A percentile compares a stretch with the other conserved stretches of the same genome.
Conservation (phyloP, 2,329 filamentous ascomycete species). For the Nectriaceae sp. region DNA sequence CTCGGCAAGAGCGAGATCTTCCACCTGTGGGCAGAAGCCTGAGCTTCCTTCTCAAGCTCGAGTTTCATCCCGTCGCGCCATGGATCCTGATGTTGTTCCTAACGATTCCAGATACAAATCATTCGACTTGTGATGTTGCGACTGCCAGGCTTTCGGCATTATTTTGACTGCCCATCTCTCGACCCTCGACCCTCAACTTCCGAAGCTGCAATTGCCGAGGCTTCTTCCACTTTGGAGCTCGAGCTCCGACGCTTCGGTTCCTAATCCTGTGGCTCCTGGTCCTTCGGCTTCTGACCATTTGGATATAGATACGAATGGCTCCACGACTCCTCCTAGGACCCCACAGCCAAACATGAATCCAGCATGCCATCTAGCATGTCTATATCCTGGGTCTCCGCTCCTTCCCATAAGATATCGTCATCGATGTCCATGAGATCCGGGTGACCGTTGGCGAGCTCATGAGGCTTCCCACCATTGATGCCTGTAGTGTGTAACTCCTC, state of each 20-base stretch:
- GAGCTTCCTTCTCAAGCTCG: no score
- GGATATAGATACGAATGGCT: not conserved
- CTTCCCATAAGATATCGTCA: conserved; percentile 62
- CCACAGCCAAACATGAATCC: conserved; percentile 56
- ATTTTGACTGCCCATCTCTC: no score
- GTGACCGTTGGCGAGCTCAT: conserved; percentile 50
- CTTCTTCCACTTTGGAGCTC: not conserved
- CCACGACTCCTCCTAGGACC: conserved; percentile 28
- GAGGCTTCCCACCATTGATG: conserved; percentile 38
- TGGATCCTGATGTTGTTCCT: no score
- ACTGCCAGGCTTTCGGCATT: no score
- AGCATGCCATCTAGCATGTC: conserved; percentile 57
- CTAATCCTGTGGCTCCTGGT: not conserved
- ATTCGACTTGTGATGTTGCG: no score
- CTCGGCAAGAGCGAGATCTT: no score
- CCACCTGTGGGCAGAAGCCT: no score
- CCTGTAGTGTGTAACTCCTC: conserved; percentile 33
- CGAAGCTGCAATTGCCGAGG: no score
- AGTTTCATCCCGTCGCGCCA: no score
- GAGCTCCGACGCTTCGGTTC: not conserved
- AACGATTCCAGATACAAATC: no score
- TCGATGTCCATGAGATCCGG: conserved; percentile 63
- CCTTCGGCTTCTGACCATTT: not conserved
- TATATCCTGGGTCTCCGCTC: conserved; percentile 53
- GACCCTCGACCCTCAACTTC: no score